A percentile compares a stretch with the other conserved stretches of the same genome.
These are phyloP conservation scores for Aspergillus arachidicola DNA, from an alignment of 2,329 filamentous ascomycete genomes.

Conservation along the genomic window DNA sequence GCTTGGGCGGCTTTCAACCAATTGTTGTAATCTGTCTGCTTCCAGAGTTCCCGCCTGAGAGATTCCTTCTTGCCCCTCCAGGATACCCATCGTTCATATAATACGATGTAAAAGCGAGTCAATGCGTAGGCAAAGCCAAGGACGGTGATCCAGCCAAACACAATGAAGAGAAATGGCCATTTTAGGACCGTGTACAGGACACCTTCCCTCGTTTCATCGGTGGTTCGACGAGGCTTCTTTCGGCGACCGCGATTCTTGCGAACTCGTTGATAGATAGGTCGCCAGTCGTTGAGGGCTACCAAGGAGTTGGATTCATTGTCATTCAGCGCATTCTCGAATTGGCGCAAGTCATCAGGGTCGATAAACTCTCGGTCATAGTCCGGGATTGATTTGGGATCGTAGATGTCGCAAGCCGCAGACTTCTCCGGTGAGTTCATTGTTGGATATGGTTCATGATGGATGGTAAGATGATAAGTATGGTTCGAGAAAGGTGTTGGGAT, in stretches of 20 bases:
- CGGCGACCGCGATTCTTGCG: constrained; percentile 51
- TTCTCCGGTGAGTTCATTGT: constrained; percentile 35
- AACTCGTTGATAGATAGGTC: constrained; percentile 77
- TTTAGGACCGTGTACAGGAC: constrained; percentile 87
- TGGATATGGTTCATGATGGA: constrained; percentile 27
- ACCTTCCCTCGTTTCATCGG: constrained; percentile 92
- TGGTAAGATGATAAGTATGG: not conserved
- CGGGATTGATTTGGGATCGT: constrained; percentile 72
- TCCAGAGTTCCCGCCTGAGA: constrained; percentile 70
- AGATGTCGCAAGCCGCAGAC: constrained; percentile 52
- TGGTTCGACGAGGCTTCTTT: constrained; percentile 56
- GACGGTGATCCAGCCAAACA: constrained; percentile 77
- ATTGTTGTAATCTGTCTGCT: constrained; percentile 73
- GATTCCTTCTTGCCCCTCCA: constrained; percentile 80
- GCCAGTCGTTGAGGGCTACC: constrained; percentile 93
- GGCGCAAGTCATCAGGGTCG: constrained; percentile 68
- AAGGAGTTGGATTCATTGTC: constrained; percentile 78
- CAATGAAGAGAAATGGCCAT: constrained; percentile 83
- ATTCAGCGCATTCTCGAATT: constrained; percentile 80
- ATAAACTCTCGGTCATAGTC: constrained; percentile 81
- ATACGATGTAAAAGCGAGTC: constrained; percentile 84
- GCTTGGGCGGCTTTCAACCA: constrained; percentile 81
- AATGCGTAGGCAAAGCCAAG: constrained; percentile 74
- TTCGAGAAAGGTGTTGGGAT: constrained; percentile 1
- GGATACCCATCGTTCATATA: constrained; percentile 88